Evolutionary conservation across 2,329 filamentous ascomycete genomes (phyloP).

Genomic region (Penicillium digitatum): DNA sequence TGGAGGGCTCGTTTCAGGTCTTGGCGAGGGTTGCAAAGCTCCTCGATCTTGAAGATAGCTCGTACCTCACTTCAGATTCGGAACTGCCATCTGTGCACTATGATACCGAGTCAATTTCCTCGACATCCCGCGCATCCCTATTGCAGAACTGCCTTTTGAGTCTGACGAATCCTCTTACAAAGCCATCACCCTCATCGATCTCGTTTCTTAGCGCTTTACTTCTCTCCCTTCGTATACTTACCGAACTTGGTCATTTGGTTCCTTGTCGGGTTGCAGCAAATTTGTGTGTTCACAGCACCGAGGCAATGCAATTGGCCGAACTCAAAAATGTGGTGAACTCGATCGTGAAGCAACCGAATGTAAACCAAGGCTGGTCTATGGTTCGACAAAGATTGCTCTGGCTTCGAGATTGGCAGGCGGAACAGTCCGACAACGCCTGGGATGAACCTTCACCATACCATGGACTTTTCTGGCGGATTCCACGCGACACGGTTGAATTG

Average conservation of each 20-base stretch:
- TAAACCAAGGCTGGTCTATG: conserved; percentile 48
- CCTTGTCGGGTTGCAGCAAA: conserved; percentile 42
- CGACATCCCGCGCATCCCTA: conserved; percentile 40
- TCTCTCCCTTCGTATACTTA: conserved; percentile 39
- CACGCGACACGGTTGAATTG: conserved; percentile 49
- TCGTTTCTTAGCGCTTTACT: conserved; percentile 42
- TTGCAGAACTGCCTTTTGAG: conserved; percentile 41
- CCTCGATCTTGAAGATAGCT: conserved; percentile 48
- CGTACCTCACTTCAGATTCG: conserved; percentile 25
- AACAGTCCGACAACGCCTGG: conserved; percentile 15
- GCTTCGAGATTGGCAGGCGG: conserved; percentile 57
- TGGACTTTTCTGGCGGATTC: conserved; percentile 49
- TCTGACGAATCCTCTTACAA: conserved; percentile 41
- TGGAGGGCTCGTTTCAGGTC: conserved; percentile 50
- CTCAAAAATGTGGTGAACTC: conserved; percentile 52
- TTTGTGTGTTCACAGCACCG: conserved; percentile 51
- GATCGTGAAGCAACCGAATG: conserved; percentile 42
- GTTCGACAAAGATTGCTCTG: conserved; percentile 54
- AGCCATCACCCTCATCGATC: conserved; percentile 37
- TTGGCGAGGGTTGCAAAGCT: conserved; percentile 50
- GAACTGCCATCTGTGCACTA: conserved; percentile 30
- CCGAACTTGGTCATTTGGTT: conserved; percentile 37
- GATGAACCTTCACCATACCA: conserved; percentile 35
- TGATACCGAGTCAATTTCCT: conserved; percentile 31
- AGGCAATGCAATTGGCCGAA: conserved; percentile 52